Evolutionary conservation across 2,329 filamentous ascomycete genomes (phyloP).

Genomic region (Verticillium tricorpus): DNA sequence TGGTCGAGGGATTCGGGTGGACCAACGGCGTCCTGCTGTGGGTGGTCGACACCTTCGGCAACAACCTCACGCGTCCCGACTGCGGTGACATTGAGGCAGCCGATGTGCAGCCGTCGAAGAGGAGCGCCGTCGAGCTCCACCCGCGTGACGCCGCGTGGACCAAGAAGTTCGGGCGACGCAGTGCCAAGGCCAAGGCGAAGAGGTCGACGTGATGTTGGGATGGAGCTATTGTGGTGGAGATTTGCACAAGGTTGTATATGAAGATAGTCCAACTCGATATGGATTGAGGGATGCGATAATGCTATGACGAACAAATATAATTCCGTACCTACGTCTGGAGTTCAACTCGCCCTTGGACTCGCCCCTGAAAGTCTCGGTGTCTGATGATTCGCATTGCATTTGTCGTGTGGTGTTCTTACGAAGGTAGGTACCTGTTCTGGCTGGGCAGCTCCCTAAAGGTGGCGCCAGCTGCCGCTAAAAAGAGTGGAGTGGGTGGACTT

Average conservation of each 20-base stretch:
- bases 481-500: neutral
- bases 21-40: constrained; percentile 65
- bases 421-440: neutral
- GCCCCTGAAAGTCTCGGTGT: too few species aligned
- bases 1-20: constrained; percentile 69
- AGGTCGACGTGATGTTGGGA: neutral
- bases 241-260: neutral
- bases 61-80: constrained; percentile 48
- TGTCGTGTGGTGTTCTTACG: neutral
- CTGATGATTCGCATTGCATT: too few species aligned
- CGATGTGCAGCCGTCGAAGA: constrained; percentile 25
- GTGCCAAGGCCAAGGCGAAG: constrained; percentile 2
- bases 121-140: constrained; percentile 41
- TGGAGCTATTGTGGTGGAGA: neutral
- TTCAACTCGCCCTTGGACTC: too few species aligned
- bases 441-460: neutral
- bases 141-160: constrained; percentile 40
- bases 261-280: neutral
- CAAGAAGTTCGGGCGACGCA: constrained; percentile 38
- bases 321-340: too few species aligned
- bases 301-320: neutral
- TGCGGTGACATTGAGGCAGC: constrained; percentile 47
- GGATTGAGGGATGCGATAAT: neutral
- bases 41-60: constrained; percentile 58
- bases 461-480: neutral